Percentiles rank a stretch among this genome's conserved stretches.
Evolutionary conservation across 306 rosid species (phyloP).

Genomic region (Fragaria nilgerrensis): DNA sequence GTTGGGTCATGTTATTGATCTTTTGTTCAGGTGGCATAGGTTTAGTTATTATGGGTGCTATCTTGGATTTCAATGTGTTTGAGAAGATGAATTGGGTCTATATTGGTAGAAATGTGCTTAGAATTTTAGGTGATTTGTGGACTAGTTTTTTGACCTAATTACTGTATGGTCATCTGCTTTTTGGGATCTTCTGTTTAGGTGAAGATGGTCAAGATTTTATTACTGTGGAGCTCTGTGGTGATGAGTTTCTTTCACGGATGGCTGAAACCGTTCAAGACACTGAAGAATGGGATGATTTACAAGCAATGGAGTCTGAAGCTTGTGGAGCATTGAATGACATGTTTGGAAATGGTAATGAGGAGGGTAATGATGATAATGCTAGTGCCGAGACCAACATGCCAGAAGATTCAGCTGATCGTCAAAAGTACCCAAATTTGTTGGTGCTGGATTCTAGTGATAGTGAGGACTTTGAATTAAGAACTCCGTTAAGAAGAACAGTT

Average conservation of each 20-base stretch:
- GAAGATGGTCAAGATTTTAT: conserved; percentile 81
- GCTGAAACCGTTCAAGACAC: conserved; percentile 63
- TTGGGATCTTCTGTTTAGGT: conserved; percentile 38
- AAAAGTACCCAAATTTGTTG: conserved; percentile 39
- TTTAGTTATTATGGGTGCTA: background rate
- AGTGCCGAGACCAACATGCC: conserved; percentile 29
- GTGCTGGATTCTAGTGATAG: conserved; percentile 72
- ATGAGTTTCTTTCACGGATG: conserved; percentile 71
- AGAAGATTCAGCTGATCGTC: conserved; percentile 44
- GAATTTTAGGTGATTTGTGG: background rate
- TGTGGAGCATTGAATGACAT: conserved; percentile 52
- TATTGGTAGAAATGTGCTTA: background rate
- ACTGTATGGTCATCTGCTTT: background rate
- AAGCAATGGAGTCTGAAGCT: conserved; percentile 75
- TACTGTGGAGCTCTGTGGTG: conserved; percentile 89
- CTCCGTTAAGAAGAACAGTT: conserved; percentile 26
- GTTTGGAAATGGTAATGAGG: conserved; percentile 32
- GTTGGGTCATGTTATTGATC: background rate
- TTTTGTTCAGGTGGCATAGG: background rate
- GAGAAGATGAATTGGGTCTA: background rate
- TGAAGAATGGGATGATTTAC: conserved; percentile 92
- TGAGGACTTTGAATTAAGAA: conserved; percentile 37
- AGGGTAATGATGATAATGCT: conserved; percentile 8
- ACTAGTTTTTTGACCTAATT: background rate
- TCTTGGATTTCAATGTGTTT: background rate